Evolutionary conservation across 1,139 yeast species (phyloP).

Genomic region (Hyphopichia fennica): DNA sequence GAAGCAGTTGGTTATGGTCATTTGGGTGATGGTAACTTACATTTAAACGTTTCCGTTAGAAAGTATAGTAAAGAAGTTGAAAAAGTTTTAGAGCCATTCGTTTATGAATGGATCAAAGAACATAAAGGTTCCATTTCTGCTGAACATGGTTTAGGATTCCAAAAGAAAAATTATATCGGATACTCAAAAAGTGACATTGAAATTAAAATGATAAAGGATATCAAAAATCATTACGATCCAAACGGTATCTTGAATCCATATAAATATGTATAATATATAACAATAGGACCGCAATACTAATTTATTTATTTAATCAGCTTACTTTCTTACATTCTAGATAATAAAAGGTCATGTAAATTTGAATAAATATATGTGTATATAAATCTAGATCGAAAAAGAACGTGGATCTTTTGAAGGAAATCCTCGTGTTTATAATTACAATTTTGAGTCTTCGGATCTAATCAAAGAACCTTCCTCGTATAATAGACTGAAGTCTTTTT

Average conservation of each 20-base stretch:
- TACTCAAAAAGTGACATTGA: constrained; percentile 76
- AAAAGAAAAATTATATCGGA: constrained; percentile 83
- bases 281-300: no score
- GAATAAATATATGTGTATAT: neutral
- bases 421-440: neutral
- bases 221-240: constrained; percentile 85
- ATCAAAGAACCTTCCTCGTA: constrained; percentile 57
- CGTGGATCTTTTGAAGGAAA: neutral
- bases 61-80: constrained; percentile 77
- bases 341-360: no score
- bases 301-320: no score
- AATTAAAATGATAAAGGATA: constrained; percentile 68
- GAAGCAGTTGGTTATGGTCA: constrained; percentile 95
- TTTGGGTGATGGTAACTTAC: constrained; percentile 94
- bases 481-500: constrained; percentile 46
- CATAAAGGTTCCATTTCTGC: constrained; percentile 89
- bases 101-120: constrained; percentile 80
- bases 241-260: constrained; percentile 90
- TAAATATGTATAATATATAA: constrained; percentile 68
- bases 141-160: constrained; percentile 97
- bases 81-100: constrained; percentile 81
- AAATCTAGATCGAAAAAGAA: neutral
- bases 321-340: no score
- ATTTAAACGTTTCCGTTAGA: constrained; percentile 88
- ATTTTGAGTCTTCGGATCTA: constrained; percentile 6